Evolutionary conservation across 2,329 filamentous ascomycete species (phyloP).

Genomic region (Incumbomyces lentus): DNA sequence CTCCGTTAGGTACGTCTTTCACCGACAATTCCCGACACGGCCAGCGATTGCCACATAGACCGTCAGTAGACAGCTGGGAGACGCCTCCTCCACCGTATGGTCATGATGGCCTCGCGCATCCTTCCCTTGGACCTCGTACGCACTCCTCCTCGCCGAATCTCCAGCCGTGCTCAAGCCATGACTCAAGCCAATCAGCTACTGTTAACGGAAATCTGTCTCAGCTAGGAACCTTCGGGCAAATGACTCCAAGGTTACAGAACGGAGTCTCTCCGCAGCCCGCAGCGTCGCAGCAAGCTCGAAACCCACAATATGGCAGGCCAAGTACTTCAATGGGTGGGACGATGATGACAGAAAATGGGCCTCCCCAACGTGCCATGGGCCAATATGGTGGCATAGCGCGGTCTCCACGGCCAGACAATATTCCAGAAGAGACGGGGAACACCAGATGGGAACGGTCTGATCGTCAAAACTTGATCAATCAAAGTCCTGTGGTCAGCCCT

Average conservation of each 20-base stretch:
- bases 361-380: background rate
- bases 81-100: slow-evolving; percentile 19
- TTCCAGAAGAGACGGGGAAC: slow-evolving; percentile 1
- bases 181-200: background rate
- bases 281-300: background rate
- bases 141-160: slow-evolving; percentile 9
- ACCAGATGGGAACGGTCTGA: background rate
- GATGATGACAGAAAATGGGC: background rate
- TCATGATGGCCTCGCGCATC: slow-evolving; percentile 3
- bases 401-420: background rate
- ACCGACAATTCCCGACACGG: background rate
- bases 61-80: slow-evolving; percentile 15
- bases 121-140: slow-evolving; percentile 7
- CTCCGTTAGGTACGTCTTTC: slow-evolving; percentile 16
- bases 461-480: background rate
- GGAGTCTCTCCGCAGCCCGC: background rate
- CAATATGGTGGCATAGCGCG: slow-evolving; percentile 1
- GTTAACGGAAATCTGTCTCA: slow-evolving; percentile 5
- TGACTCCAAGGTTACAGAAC: background rate
- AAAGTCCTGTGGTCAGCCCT: background rate
- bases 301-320: background rate
- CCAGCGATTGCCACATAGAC: background rate
- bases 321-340: slow-evolving; percentile 7
- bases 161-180: background rate
- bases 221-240: slow-evolving; percentile 2